Evolutionary conservation across 768 basidiomycete species (phyloP).

Genomic region (Boletus reticulatus): DNA sequence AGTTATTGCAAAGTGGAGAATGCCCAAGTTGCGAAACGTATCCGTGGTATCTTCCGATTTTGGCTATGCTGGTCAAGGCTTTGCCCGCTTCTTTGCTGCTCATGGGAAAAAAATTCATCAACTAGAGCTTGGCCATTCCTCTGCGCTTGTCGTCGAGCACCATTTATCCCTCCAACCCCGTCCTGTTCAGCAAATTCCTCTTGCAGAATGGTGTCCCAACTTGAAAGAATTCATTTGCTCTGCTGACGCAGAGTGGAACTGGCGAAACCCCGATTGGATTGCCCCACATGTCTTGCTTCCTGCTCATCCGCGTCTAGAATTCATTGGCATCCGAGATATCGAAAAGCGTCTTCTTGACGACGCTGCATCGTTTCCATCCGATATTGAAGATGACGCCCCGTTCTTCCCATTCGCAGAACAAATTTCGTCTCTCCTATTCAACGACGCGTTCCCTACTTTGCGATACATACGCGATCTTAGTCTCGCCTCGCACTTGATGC

Average conservation of each 20-base stretch:
- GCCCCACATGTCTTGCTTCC: constrained; percentile 73
- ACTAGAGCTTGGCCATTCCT: constrained; percentile 72
- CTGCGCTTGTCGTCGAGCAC: constrained; percentile 63
- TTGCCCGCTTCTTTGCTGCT: constrained; percentile 60
- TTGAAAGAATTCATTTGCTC: constrained; percentile 68
- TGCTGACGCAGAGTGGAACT: constrained; percentile 80
- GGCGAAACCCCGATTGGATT: constrained; percentile 78
- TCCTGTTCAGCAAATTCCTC: constrained; percentile 39
- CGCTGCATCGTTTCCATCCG: constrained; percentile 29
- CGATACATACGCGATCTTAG: constrained; percentile 66
- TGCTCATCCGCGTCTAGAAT: constrained; percentile 54
- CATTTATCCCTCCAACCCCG: constrained; percentile 50
- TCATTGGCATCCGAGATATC: constrained; percentile 73
- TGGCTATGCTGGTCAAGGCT: constrained; percentile 63
- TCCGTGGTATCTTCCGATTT: constrained; percentile 72
- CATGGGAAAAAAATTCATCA: constrained; percentile 63
- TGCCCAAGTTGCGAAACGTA: constrained; percentile 61
- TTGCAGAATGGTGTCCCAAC: constrained; percentile 71
- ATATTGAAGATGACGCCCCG: constrained; percentile 41
- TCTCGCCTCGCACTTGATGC: constrained; percentile 53
- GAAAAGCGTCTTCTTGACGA: constrained; percentile 58
- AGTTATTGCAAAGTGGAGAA: constrained; percentile 62
- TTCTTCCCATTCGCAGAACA: constrained; percentile 69
- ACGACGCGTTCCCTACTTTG: constrained; percentile 60
- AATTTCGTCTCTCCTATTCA: constrained; percentile 54